phyloP scores from a whole-genome alignment of 768 basidiomycete species.

The Agaricus blazei region DNA sequence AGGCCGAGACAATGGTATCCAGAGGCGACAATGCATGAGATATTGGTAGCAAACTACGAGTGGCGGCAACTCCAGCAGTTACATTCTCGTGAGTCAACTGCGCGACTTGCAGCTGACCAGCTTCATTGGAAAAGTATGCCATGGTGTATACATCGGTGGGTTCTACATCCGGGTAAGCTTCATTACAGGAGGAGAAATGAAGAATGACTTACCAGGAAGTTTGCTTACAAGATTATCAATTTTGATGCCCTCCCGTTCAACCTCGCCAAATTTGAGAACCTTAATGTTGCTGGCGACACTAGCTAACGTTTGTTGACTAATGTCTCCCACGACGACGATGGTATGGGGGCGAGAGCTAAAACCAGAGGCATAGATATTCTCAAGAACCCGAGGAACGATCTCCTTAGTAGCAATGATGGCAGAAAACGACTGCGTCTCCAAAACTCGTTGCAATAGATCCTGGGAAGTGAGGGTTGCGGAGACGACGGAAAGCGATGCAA shows the following conservation, averaged over 20 bases:
- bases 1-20: conserved; percentile 75
- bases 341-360: conserved; percentile 43
- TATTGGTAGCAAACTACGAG: conserved; percentile 70
- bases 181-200: neutral
- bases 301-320: conserved; percentile 37
- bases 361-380: conserved; percentile 60
- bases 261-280: conserved; percentile 61
- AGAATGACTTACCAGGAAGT: conserved; percentile 42
- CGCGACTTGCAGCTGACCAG: conserved; percentile 52
- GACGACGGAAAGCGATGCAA: conserved; percentile 63
- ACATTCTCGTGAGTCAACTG: conserved; percentile 80
- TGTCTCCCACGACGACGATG: conserved; percentile 71
- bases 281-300: conserved; percentile 48
- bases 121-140: conserved; percentile 51
- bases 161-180: conserved; percentile 29
- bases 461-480: conserved; percentile 62
- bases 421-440: conserved; percentile 63
- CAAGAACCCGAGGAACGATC: conserved; percentile 65
- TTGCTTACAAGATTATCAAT: conserved; percentile 39
- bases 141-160: conserved; percentile 63
- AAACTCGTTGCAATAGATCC: conserved; percentile 56
- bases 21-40: conserved; percentile 60
- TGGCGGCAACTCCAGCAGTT: conserved; percentile 84
- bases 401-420: conserved; percentile 68
- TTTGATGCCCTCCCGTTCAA: conserved; percentile 62